Evolutionary conservation across 139 green algal species (phyloP), one percentile per base, ranked within the genome.

Genomic region (Chlamydomonas eustigma): DNA sequence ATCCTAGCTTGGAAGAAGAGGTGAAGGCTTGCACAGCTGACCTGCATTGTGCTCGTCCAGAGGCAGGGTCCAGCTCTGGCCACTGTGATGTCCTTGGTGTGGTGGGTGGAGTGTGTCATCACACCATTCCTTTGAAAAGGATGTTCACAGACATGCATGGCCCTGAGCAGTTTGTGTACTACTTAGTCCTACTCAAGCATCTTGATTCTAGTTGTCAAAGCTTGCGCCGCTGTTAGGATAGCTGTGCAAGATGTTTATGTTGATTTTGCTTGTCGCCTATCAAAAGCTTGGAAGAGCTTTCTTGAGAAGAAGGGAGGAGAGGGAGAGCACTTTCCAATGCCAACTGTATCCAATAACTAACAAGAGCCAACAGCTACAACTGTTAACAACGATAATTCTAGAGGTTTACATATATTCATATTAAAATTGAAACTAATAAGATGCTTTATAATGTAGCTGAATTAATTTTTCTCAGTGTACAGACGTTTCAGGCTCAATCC

Each of bases 131-230:
- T 12, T 36, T 75, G 8, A n/a, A 22, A 30, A 38, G 37, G 24
- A 34, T 33, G 35, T 75, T 75, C 35, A 34, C 4, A 18, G 68
- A 63, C 68, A 75, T 75, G 68, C 68, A 22, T 6, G 36, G 31
- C 8, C 68, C 68, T 24, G 68, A 75, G 68, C 68, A 75, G 35
- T 75, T 75, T 75, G 35, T 44, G 36, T 75, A 75, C 68, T 75
- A 75, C 68, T 38, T 75, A 12, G 30, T 63, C 37, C 4, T 75
- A 38, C 68, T 75, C 35, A 34, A 30, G 34, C 22, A 39, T 18
- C 68, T 75, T 44, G 65, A 18, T 24, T 18, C 32, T 4, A 73
- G 5, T 4, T 37, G 4, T 39, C 36, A 25, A 8, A 30, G 31
- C 12, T 18, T 58, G 44, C 44, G 18, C 12, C 18, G 44, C 44